Evolutionary conservation across 2,329 filamentous ascomycete species (phyloP), one percentile per base, ranked within the genome.

Genomic region (Phyllachora maydis): DNA sequence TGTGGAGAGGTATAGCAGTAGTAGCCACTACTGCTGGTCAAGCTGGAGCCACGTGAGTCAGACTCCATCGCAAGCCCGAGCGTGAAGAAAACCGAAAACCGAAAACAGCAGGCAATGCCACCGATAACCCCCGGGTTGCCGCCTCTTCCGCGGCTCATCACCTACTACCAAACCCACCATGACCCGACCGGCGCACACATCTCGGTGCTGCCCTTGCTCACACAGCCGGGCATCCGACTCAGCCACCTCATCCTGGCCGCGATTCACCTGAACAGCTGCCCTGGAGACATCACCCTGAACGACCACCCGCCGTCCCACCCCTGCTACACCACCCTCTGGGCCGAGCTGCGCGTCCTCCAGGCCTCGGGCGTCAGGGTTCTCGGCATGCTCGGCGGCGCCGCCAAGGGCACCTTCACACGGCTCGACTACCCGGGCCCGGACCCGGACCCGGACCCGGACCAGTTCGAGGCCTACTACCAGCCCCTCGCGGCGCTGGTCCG

Each of bases 201-300:
- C 26, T 54, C 50, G 10, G 37, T 54, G 13, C 39, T 55, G 8
- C 50, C 52, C 0, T 39, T 56, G 14, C 35, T 56, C 22, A 44
- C 40, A 4, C 32, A 45, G 23, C 43, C 47, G 4, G 38, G 33
- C 26, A 46, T 52, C 30, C 30, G 34, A 16, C 30, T 53, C n/a
- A 81, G 77, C 1, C 78, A 85, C 46, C 49, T 85, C 23, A 78
- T 82, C 31, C 46, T 85, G 14, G 77, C 75, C 1, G 78, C 78
- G 2, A 70, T 88, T 28, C 78, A 85, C 43, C 50, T 88, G 32
- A 85, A 85, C 42, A 59, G 62, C 3, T 45, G 52, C 23, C 69
- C 75, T 0, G 53, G 57, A 11, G 58, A 62, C 28, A 59, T 79
- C 30, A 78, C 71, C 0, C 59, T 85, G 29, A 88, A 88, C 40